Evolutionary conservation across 140 eudicot species (phyloP), one percentile per base, ranked within the genome.

Genomic region (Oenanthe javanica): DNA sequence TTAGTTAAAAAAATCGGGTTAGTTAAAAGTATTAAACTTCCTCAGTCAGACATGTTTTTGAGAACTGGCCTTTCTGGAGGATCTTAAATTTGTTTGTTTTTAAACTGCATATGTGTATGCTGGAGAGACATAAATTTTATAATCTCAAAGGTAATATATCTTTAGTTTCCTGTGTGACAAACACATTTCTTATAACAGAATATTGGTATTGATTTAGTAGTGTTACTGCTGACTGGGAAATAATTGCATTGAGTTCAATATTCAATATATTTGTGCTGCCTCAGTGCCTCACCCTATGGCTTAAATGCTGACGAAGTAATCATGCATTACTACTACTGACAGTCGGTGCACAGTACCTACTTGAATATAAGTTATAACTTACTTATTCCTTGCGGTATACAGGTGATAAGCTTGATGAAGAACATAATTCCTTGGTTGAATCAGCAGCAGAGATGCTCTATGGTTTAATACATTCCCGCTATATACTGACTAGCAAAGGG

Each of bases 391-490:
- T 36, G 43, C 36, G 49, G 71, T 25, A 23, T 45, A 45, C 79
- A 83, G 86, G 79, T 69, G 85, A 78, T 23, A 83, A 57, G 43
- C 82, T 85, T 78, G 79, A 80, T 13, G 86, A 82, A 72, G 88
- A 85, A 82, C 88, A 85, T 69, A 85, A 66, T 55, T 85, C 79
- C 47, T 67, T 75, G 48, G 67, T 82, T 55, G 88, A 85, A 38
- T 85, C 88, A 42, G 84, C 86, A 75, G 85, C 84, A 40, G 88
- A 85, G 76, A 85, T 85, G 86, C 80, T 85, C 38, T 85, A 85
- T 71, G 88, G 88, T 70, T 59, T 85, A 61, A 85, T 85, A 79
- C 88, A 85, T 50, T 83, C 83, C 27, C 72, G 88, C 36, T 85
- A 85, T 57, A 82, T 85, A 81, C 82, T 85, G 57, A 85, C 88